Conservation (phyloP, 1,139 yeast species). For the Kodamaea arcana region DNA sequence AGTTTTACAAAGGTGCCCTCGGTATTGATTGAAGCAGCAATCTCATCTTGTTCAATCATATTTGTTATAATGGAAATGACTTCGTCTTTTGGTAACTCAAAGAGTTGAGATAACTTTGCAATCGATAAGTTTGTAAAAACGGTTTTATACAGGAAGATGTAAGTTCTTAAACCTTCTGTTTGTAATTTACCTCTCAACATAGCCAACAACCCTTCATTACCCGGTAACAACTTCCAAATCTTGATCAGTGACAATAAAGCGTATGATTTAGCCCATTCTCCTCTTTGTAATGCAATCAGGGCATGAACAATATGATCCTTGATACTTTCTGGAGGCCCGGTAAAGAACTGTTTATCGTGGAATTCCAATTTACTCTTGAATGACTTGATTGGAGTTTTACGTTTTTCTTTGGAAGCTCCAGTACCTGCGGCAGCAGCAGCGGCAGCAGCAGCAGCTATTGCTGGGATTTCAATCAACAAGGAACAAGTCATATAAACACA, state of each 20-base stretch:
- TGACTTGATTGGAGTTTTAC: conserved; percentile 71
- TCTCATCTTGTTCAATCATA: conserved; percentile 74
- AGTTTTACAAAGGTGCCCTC: conserved; percentile 54
- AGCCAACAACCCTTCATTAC: conserved; percentile 58
- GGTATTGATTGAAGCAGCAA: conserved; percentile 60
- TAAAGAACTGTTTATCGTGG: conserved; percentile 91
- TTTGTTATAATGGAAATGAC: conserved; percentile 64
- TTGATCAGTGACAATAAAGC: conserved; percentile 71
- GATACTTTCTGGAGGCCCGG: conserved; percentile 97
- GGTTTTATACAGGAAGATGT: conserved; percentile 76
- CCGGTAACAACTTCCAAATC: conserved; percentile 84
- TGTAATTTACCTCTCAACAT: conserved; percentile 79
- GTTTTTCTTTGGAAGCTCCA: conserved; percentile 49
- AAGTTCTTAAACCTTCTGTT: conserved; percentile 86
- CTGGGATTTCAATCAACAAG: conserved; percentile 87
- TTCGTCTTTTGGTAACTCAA: conserved; percentile 55
- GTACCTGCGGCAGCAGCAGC: conserved; percentile 38
- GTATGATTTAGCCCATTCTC: conserved; percentile 83
- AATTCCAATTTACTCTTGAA: conserved; percentile 90
- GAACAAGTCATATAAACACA: conserved; percentile 91
- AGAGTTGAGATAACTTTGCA: conserved; percentile 57
- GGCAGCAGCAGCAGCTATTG: conserved; percentile 46
- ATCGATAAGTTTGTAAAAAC: conserved; percentile 76
- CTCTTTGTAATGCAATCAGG: conserved; percentile 81
- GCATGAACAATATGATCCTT: conserved; percentile 94